These are phyloP conservation scores for Ustilago shanxiensis DNA, from an alignment of 1,284 basidiomycete genomes.

Conservation along the genomic window DNA sequence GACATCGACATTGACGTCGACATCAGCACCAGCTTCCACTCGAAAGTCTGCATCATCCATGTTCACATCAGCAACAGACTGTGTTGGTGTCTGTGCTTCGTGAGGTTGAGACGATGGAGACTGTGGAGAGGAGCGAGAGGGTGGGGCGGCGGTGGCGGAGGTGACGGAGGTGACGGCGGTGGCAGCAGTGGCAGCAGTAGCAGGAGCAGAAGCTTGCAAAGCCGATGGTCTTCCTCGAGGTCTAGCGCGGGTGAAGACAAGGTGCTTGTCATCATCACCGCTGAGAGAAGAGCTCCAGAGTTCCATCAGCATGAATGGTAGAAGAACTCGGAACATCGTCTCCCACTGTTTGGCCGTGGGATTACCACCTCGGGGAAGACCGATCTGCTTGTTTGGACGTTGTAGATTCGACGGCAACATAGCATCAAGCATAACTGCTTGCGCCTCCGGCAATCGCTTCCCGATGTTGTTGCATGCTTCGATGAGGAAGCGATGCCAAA, in stretches of 20 bases:
- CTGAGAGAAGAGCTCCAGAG: slow-evolving; percentile 4
- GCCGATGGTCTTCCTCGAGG: too few species aligned
- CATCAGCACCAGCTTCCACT: too few species aligned
- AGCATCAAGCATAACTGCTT: not conserved
- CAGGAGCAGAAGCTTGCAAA: too few species aligned
- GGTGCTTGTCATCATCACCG: not conserved
- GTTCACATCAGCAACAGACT: too few species aligned
- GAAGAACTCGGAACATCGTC: not conserved
- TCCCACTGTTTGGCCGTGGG: slow-evolving; percentile 6
- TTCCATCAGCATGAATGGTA: slow-evolving; percentile 5
- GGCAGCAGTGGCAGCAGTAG: not conserved
- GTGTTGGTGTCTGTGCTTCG: too few species aligned
- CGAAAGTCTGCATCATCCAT: too few species aligned
- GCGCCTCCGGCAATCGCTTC: not conserved
- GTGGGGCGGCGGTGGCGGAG: too few species aligned
- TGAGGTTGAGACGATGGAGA: too few species aligned
- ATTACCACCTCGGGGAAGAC: not conserved
- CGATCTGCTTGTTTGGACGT: not conserved
- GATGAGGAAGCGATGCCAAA: slow-evolving; percentile 9
- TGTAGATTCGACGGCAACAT: not conserved
- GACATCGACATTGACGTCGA: too few species aligned
- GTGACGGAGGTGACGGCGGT: too few species aligned
- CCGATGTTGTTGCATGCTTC: slow-evolving; percentile 3
- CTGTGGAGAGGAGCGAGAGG: too few species aligned
- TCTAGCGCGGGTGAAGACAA: too few species aligned